Conservation (phyloP, 176 grass and related monocot genomes). For the Eleusine indica region DNA sequence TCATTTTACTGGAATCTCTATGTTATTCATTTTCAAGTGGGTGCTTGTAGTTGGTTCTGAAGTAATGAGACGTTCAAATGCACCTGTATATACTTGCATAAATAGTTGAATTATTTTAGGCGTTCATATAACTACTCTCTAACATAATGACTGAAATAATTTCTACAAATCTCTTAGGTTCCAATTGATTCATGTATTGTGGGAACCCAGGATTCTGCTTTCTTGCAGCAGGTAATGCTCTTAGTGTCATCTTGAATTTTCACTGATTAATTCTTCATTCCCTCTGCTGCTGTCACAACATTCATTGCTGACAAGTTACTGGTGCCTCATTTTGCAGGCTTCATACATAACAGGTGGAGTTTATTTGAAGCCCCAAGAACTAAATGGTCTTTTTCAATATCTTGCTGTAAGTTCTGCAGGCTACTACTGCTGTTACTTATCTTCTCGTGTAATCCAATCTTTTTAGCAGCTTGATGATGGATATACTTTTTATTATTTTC, state of each 20-base stretch:
- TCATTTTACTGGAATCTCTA: neutral
- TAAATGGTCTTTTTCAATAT: constrained; percentile 86
- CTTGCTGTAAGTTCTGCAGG: constrained; percentile 66
- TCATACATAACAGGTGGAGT: constrained; percentile 93
- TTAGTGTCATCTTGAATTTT: neutral
- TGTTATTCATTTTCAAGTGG: constrained; percentile 6
- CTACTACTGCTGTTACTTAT: neutral
- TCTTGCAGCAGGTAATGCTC: constrained; percentile 80
- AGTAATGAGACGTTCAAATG: neutral
- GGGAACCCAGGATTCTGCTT: constrained; percentile 89
- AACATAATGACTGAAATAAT: constrained; percentile 8
- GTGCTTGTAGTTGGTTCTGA: constrained; percentile 14
- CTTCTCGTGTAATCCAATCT: neutral
- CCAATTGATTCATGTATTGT: constrained; percentile 97
- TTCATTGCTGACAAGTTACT: constrained; percentile 27
- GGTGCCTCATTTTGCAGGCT: constrained; percentile 59
- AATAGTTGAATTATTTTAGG: neutral
- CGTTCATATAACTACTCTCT: neutral
- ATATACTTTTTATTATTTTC: neutral
- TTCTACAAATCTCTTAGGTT: constrained; percentile 50
- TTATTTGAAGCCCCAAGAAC: constrained; percentile 92
- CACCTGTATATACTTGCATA: constrained; percentile 1
- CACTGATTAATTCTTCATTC: neutral
- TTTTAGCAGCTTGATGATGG: neutral
- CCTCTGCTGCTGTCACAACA: neutral